Conservation (phyloP, 2,329 filamentous ascomycete genomes). For the Hymenoscyphus repandus region DNA sequence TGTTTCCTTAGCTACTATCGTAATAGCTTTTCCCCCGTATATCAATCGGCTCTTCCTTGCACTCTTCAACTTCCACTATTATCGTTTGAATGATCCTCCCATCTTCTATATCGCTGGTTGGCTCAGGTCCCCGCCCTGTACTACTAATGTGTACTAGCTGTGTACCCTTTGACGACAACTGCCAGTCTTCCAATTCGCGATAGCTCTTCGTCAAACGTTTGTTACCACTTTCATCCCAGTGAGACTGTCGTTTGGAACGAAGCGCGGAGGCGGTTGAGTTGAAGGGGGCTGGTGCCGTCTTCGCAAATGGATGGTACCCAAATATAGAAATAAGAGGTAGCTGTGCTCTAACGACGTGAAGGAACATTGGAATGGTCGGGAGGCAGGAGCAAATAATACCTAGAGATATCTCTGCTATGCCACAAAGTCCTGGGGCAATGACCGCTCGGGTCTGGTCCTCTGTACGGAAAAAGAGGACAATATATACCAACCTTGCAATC, state of each 20-base stretch:
- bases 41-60: neutral
- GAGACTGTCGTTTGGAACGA: neutral
- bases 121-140: neutral
- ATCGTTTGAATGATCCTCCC: neutral
- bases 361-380: slow-evolving; percentile 3
- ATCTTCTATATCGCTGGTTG: neutral
- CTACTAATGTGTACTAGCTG: slow-evolving; percentile 2
- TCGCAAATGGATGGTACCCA: neutral
- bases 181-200: slow-evolving; percentile 1
- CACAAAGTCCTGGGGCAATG: slow-evolving; percentile 1
- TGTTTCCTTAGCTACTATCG: slow-evolving; percentile 1
- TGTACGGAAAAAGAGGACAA: slow-evolving; percentile 4
- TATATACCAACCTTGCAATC: neutral
- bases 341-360: neutral
- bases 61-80: slow-evolving; percentile 2
- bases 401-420: slow-evolving; percentile 2
- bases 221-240: neutral
- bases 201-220: neutral
- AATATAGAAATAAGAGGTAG: neutral
- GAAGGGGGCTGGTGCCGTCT: neutral
- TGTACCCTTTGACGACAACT: neutral
- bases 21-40: neutral
- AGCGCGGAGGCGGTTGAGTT: neutral
- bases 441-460: slow-evolving; percentile 4
- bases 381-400: slow-evolving; percentile 6